A percentile compares a stretch with the other conserved stretches of the same genome.
phyloP scores from a whole-genome alignment of 2,329 filamentous ascomycete genomes.

The Ophiostoma angusticollis region DNA sequence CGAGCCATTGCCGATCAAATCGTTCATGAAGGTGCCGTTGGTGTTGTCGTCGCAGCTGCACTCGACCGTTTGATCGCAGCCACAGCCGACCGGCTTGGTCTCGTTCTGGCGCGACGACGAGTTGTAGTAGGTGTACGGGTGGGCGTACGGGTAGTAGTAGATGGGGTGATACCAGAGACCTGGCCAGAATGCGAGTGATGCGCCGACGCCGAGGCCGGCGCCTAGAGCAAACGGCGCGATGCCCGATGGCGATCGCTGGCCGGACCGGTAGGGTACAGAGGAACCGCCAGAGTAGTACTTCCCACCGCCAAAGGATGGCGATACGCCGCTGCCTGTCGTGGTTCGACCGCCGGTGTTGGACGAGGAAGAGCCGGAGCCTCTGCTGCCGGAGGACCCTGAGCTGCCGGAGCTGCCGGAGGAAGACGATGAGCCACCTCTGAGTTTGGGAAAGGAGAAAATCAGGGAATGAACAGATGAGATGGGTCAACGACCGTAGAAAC shows the following conservation, averaged over 20 bases:
- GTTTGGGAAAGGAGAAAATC: not conserved
- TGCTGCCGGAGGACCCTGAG: constrained; percentile 14
- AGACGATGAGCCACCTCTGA: constrained; percentile 1
- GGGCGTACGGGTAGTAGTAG: constrained; percentile 46
- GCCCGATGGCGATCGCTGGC: constrained; percentile 36
- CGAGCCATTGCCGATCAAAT: constrained; percentile 53
- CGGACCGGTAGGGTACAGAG: constrained; percentile 45
- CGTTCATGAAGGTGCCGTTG: constrained; percentile 43
- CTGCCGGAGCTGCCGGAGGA: constrained; percentile 4
- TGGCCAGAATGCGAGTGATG: constrained; percentile 48
- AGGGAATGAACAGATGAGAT: not conserved
- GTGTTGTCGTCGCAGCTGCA: constrained; percentile 61
- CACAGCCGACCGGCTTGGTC: constrained; percentile 46
- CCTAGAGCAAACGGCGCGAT: constrained; percentile 40
- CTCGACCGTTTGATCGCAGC: constrained; percentile 40
- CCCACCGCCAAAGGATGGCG: constrained; percentile 47
- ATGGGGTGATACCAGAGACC: constrained; percentile 52
- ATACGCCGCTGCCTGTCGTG: constrained; percentile 42
- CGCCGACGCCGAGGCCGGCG: constrained; percentile 26
- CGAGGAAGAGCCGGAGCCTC: constrained; percentile 12
- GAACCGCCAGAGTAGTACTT: constrained; percentile 56
- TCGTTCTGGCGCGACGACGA: constrained; percentile 38
- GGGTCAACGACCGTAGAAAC: not conserved
- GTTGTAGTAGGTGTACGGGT: constrained; percentile 38
- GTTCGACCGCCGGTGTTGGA: constrained; percentile 39